These are phyloP conservation scores for Cercospora canescens DNA, from an alignment of 2,329 filamentous ascomycete genomes.

Conservation along the genomic window DNA sequence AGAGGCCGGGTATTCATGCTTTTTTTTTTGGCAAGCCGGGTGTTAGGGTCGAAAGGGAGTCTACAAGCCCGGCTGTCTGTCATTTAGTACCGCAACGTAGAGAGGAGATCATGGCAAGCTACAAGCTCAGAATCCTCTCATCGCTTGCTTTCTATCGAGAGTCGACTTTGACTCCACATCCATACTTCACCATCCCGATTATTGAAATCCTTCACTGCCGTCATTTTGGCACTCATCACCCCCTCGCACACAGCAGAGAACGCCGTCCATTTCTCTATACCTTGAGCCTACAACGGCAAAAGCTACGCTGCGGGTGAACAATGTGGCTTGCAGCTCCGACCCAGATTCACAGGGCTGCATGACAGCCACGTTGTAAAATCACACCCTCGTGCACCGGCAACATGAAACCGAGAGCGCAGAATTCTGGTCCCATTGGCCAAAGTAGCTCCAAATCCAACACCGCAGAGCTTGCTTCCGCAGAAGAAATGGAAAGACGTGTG, in stretches of 20 bases:
- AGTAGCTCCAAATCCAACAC: neutral
- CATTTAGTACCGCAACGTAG: neutral
- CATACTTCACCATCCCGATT: neutral
- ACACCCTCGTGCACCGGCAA: neutral
- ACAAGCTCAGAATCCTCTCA: neutral
- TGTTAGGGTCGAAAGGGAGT: neutral
- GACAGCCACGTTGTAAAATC: neutral
- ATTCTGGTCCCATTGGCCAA: neutral
- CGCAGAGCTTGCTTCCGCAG: neutral
- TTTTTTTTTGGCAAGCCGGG: neutral
- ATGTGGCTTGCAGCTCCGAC: neutral
- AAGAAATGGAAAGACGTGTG: neutral
- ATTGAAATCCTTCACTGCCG: neutral
- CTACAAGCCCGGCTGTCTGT: neutral
- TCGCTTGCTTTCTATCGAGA: neutral
- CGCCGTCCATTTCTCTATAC: neutral
- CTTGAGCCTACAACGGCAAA: neutral
- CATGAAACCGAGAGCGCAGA: neutral
- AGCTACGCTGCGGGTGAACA: neutral
- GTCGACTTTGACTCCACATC: neutral
- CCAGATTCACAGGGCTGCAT: neutral
- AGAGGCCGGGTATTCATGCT: neutral
- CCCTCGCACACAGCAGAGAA: neutral
- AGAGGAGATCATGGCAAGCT: neutral
- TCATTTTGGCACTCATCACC: neutral